These are phyloP conservation scores for Vigna nakashimae DNA, from an alignment of 306 rosid species.

Conservation along the genomic window DNA sequence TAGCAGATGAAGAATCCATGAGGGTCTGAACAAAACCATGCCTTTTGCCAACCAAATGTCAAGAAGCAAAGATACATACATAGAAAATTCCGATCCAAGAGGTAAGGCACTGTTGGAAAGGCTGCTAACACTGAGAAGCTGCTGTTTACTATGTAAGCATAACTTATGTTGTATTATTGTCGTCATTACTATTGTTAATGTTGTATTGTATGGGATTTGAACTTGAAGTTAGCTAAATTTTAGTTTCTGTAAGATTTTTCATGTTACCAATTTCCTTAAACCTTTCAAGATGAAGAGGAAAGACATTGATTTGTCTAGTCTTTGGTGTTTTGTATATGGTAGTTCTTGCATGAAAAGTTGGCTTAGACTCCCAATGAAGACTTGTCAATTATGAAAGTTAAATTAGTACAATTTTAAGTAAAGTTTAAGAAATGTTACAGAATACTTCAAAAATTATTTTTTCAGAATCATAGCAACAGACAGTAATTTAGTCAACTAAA, in stretches of 20 bases:
- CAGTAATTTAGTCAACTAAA: neutral
- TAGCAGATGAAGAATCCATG: neutral
- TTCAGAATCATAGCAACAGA: neutral
- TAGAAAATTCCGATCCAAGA: neutral
- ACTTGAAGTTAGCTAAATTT: neutral
- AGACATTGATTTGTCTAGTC: neutral
- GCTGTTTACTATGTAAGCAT: conserved; percentile 2
- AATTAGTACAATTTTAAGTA: neutral
- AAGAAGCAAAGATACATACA: neutral
- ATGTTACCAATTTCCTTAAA: neutral
- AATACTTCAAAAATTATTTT: neutral
- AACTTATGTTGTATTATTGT: conserved; percentile 8
- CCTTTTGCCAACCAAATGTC: neutral
- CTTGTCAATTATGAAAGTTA: neutral
- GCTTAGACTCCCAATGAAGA: neutral
- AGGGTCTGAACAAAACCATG: conserved; percentile 5
- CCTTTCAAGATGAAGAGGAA: neutral
- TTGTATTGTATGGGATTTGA: neutral
- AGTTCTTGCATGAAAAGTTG: neutral
- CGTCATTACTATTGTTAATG: no score
- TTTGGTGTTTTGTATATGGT: neutral
- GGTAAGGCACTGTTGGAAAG: neutral
- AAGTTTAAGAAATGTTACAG: neutral
- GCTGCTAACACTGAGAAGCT: conserved; percentile 26
- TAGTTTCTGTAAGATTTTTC: neutral